Conservation (phyloP, 2,329 filamentous ascomycete genomes). For the Sclerotiophoma versabilis region DNA sequence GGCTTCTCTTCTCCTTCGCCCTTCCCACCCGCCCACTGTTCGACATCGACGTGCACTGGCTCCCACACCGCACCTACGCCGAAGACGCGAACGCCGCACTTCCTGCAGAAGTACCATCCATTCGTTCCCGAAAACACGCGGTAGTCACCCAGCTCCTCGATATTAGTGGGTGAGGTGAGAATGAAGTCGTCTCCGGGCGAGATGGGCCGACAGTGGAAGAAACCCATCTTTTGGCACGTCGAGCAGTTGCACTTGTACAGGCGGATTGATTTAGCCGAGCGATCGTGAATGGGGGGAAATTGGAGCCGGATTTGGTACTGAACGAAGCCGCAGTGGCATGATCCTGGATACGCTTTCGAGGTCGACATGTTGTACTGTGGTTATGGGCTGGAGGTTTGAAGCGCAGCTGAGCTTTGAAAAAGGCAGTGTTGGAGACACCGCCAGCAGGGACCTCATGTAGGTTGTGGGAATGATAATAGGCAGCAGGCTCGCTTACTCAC, state of each 20-base stretch:
- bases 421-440: too few species aligned
- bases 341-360: conserved; percentile 46
- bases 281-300: conserved; percentile 46
- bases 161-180: conserved; percentile 51
- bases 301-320: conserved; percentile 55
- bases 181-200: conserved; percentile 54
- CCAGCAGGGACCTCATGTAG: too few species aligned
- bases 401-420: too few species aligned
- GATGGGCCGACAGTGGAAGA: conserved; percentile 55
- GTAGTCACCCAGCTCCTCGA: conserved; percentile 54
- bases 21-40: conserved; percentile 28
- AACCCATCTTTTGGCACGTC: conserved; percentile 58
- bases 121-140: conserved; percentile 38
- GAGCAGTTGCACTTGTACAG: conserved; percentile 59
- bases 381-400: background rate
- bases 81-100: conserved; percentile 57
- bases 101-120: conserved; percentile 58
- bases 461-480: background rate
- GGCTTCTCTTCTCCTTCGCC: conserved; percentile 16
- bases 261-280: conserved; percentile 26
- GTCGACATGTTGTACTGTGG: conserved; percentile 24
- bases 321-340: conserved; percentile 57
- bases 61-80: conserved; percentile 41
- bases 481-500: conserved; percentile 7
- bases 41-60: conserved; percentile 29